Conservation (phyloP, 2,329 filamentous ascomycete genomes). For the Aspergillus sp. region DNA sequence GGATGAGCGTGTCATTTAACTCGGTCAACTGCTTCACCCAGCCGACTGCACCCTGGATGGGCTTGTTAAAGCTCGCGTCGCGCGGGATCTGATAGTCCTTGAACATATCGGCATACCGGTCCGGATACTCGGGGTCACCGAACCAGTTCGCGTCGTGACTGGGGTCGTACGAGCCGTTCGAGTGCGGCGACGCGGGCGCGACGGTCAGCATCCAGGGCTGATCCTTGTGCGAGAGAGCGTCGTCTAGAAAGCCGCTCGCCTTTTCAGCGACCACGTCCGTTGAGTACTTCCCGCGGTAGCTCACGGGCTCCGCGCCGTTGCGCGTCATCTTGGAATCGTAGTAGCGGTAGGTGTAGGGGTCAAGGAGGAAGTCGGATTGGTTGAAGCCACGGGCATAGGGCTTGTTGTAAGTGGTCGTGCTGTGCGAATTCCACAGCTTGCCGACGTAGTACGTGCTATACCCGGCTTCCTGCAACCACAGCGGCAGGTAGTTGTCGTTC, state of each 20-base stretch:
- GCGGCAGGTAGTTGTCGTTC: constrained; percentile 59
- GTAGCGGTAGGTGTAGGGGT: constrained; percentile 61
- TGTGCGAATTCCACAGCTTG: constrained; percentile 62
- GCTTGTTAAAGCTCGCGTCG: constrained; percentile 53
- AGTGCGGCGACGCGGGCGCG: constrained; percentile 58
- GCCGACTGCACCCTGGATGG: constrained; percentile 40
- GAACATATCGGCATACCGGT: constrained; percentile 54
- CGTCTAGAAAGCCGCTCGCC: constrained; percentile 50
- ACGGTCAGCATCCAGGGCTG: constrained; percentile 59
- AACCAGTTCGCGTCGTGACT: constrained; percentile 14
- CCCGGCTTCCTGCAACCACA: constrained; percentile 62
- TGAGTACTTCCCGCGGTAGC: constrained; percentile 46
- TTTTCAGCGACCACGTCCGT: constrained; percentile 53
- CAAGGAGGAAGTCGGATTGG: constrained; percentile 51
- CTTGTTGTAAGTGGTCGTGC: constrained; percentile 51
- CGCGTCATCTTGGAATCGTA: constrained; percentile 54
- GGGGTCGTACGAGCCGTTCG: constrained; percentile 30
- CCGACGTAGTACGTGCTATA: constrained; percentile 65
- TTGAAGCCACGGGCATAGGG: constrained; percentile 54
- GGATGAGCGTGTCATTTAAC: constrained; percentile 39
- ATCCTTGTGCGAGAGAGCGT: constrained; percentile 42
- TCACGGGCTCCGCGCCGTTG: constrained; percentile 47
- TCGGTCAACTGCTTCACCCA: constrained; percentile 39
- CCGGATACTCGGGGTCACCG: constrained; percentile 30
- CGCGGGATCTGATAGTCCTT: constrained; percentile 50